A percentile compares a stretch with the other conserved stretches of the same genome.
These are phyloP conservation scores for Suhomyces yuchorum DNA, from an alignment of 1,139 yeast species.

Conservation along the genomic window DNA sequence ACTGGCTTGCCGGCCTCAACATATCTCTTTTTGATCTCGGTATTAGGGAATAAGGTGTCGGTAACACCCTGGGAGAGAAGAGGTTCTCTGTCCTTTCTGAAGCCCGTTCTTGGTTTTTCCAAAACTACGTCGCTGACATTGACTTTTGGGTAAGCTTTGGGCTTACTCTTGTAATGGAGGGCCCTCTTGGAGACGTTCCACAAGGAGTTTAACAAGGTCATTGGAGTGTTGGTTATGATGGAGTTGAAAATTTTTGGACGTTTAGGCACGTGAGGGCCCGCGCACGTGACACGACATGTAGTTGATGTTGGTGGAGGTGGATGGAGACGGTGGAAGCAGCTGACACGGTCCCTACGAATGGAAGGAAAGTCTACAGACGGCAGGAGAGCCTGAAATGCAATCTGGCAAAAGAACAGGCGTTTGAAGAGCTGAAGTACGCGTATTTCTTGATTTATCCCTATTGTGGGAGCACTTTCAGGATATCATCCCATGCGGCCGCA, in stretches of 20 bases:
- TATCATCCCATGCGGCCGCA: too few species aligned
- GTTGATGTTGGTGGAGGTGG: not conserved
- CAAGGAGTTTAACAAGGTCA: constrained; percentile 4
- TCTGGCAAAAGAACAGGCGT: too few species aligned
- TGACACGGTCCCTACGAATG: too few species aligned
- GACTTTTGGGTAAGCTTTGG: constrained; percentile 43
- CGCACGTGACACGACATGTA: not conserved
- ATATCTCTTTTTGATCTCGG: constrained; percentile 39
- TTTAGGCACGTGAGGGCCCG: not conserved
- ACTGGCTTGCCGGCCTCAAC: constrained; percentile 44
- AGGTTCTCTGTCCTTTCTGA: constrained; percentile 42
- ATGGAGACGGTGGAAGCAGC: too few species aligned
- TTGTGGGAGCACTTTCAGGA: too few species aligned
- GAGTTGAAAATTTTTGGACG: constrained; percentile 8
- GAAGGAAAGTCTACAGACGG: too few species aligned
- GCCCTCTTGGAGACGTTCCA: constrained; percentile 18
- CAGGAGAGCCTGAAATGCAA: too few species aligned
- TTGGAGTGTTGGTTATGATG: not conserved
- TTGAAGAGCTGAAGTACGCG: too few species aligned
- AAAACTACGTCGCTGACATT: constrained; percentile 42
- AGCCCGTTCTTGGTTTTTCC: constrained; percentile 43
- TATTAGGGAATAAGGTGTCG: constrained; percentile 45
- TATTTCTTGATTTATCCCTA: too few species aligned
- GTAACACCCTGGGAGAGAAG: constrained; percentile 44
- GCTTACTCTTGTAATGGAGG: constrained; percentile 38